A percentile compares a stretch with the other conserved stretches of the same genome.
Evolutionary conservation across 2,329 filamentous ascomycete species (phyloP).

Genomic region (Domatiomyces catenatus): DNA sequence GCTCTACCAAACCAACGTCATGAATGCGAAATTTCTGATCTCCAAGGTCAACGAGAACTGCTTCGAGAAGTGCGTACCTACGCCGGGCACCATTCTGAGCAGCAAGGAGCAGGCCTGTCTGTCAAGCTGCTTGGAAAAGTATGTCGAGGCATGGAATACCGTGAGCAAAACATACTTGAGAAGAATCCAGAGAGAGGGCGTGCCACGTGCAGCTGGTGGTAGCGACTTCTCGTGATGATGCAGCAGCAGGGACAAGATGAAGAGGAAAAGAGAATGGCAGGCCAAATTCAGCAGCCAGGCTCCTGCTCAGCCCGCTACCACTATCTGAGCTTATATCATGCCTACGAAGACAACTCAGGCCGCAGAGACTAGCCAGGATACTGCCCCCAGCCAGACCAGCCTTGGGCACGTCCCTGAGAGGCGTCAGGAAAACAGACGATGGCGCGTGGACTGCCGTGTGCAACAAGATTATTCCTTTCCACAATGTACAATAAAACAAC

Average conservation of each 20-base stretch:
- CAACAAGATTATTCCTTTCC: not conserved
- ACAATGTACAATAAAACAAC: not conserved
- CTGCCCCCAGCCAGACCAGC: no score
- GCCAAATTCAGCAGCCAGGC: not conserved
- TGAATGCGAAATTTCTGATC: constrained; percentile 55
- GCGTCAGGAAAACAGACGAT: not conserved
- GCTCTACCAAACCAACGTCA: constrained; percentile 49
- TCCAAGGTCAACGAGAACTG: constrained; percentile 71
- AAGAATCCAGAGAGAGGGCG: constrained; percentile 44
- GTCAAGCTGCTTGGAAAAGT: constrained; percentile 69
- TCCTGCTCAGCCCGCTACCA: not conserved
- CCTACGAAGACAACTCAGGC: not conserved
- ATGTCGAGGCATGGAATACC: constrained; percentile 65
- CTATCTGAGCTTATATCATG: not conserved
- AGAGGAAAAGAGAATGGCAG: not conserved
- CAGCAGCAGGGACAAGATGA: constrained; percentile 3
- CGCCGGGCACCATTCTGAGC: constrained; percentile 51
- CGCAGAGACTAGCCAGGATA: no score
- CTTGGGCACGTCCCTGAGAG: not conserved
- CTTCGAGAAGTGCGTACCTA: constrained; percentile 61
- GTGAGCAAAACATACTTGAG: constrained; percentile 54
- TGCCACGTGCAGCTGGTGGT: constrained; percentile 14
- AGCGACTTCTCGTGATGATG: constrained; percentile 1
- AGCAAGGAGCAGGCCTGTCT: constrained; percentile 56
- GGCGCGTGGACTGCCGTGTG: not conserved